Evolutionary conservation across 2,329 filamentous ascomycete genomes (phyloP).

Genomic region (Aspergillus sp.): DNA sequence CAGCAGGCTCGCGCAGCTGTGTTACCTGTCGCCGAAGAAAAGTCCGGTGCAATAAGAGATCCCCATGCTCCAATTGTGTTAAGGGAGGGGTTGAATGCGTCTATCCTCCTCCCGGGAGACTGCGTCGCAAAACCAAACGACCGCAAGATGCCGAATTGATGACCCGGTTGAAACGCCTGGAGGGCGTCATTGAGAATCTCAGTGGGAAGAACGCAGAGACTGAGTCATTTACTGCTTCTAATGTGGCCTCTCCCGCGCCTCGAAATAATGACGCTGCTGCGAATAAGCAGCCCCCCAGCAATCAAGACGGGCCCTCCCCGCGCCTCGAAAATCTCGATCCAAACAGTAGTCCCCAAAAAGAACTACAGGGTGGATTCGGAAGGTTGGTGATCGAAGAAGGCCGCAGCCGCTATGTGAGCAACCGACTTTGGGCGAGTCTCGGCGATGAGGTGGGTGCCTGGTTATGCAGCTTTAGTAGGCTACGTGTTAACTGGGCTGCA

Average conservation of each 20-base stretch:
- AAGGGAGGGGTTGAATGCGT: constrained; percentile 49
- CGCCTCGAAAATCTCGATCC: no score
- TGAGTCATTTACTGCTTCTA: no score
- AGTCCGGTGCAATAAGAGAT: constrained; percentile 40
- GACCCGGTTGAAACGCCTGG: constrained; percentile 47
- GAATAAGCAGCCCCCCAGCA: constrained; percentile 1
- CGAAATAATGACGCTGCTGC: constrained; percentile 3
- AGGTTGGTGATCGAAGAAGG: constrained; percentile 51
- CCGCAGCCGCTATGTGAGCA: constrained; percentile 53
- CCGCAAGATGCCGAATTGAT: constrained; percentile 51
- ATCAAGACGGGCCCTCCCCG: no score
- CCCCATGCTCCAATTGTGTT: constrained; percentile 40
- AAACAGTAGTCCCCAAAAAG: constrained; percentile 10
- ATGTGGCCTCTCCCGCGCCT: constrained; percentile 6
- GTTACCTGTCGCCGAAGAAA: constrained; percentile 40
- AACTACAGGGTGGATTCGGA: constrained; percentile 43
- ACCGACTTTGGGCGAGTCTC: constrained; percentile 52
- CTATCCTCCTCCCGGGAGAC: constrained; percentile 53
- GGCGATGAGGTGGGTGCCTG: constrained; percentile 45
- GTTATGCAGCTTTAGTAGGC: not conserved
- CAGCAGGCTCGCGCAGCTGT: constrained; percentile 34
- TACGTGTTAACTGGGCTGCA: constrained; percentile 13
- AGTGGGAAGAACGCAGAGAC: constrained; percentile 39
- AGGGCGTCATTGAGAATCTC: constrained; percentile 52
- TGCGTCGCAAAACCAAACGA: constrained; percentile 50